Base-by-base conservation (phyloP, 306 rosid species). In the Sphenostylis stenocarpa region DNA sequence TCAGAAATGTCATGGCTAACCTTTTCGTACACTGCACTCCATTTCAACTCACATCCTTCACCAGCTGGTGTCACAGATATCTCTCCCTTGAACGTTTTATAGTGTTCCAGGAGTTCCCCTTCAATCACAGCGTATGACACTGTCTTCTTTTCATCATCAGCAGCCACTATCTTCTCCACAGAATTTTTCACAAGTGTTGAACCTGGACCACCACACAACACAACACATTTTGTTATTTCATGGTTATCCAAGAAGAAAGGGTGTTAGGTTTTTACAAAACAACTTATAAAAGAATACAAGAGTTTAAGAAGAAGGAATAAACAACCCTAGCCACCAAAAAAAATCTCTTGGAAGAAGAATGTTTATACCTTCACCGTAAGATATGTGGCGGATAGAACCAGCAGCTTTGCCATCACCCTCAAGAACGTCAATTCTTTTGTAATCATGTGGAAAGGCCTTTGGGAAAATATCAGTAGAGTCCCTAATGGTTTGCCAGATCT, bases 81-180 rank as follows among this genome's bases (percentile, higher is more conserved):
- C 58, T 82, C 72, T 55, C 89, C 87, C 78, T 45, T 85, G 87
- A 94, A 94, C 44, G 45, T 71, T 44, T 87, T 78, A 90, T 90
- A 93, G 90, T 84, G 90, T 71, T 88, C 70, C 4, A 91, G 88
- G 16, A 94, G 97, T 64, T 91, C 98, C 29, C 98, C 98, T 2
- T 87, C 96, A 15, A 88, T 77, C 33, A 94, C 83, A 5, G 72
- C 57, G 38, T 90, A 94, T 2, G 82, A 15, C 9, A 84, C 73
- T 11, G 87, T 80, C 87, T 63, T 91, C 67, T 82, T 86, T 78
- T 10, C 85, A 48, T 87, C 91, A 78, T 91, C 92, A 20, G 84
- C 88, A 0, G 62, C 81, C 1, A 80, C 90, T 29, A 91, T 86
- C 83, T 12, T 82, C 89, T 94, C 98, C 34, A 44, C 84, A 0